Base-by-base conservation (phyloP, 164 flowering plant genomes). In the Macadamia integrifolia region DNA sequence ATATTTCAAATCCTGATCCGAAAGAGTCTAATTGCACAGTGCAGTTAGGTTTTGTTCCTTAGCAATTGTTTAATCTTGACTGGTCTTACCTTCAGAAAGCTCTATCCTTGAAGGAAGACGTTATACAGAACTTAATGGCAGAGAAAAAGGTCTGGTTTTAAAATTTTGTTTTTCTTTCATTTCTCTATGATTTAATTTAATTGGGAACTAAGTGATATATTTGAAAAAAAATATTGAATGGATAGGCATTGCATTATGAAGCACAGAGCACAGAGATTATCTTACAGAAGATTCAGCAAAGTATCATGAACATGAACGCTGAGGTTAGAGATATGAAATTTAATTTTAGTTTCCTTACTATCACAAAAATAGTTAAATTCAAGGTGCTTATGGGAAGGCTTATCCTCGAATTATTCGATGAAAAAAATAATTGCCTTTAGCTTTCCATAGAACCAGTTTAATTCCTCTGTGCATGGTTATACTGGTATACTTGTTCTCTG, bases 171-270 rank as follows among this genome's bases (percentile, higher is more conserved):
- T 31, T 60, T 46, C 9, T 50, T 62, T 31, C 6, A 17, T 32
- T 23, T 55, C 55, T 44, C 17, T 23, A 23, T 71, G 1, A 50
- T 35, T 17, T 0, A 55, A 3, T 9, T 66, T 43, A 42, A 29
- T 48, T 56, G 58, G 14, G 52, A 15, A 56, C 28, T 49, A 15
- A 73, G 1, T 64, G 18, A 60, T 67, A 60, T 43, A 66, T 73
- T n/a, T n/a, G n/a, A n/a, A n/a, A 49, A 48, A 55, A 23, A 55
- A 18, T 70, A 6, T 10, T 62, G 15, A 14, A 50, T 78, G 52
- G 43, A 32, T 82, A 88, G 93, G 87, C 79, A 48, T 75, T 88
- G 80, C 77, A 71, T 62, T 71, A 66, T 71, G 88, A 88, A 78
- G 76, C 80, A 35, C 69, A 78, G 68, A 69, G 71, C 72, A 62